Evolutionary conservation across 192 early-diverging fungal species (phyloP), one percentile per base, ranked within the genome.

Genomic region (Nowakowskiella sp.): DNA sequence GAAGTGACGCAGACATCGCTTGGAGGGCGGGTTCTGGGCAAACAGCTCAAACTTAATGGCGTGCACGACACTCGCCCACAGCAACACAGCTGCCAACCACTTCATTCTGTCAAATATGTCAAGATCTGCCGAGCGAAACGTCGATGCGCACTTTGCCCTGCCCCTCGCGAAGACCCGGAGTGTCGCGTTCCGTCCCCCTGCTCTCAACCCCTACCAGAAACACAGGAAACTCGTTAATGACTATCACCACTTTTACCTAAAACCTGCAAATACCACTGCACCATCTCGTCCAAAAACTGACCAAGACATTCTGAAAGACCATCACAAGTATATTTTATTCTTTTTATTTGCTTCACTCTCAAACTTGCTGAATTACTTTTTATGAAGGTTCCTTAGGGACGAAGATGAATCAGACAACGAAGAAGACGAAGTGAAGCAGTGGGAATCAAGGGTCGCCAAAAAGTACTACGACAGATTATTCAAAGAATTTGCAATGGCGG

Each of bases 391-490:
- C 56, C 59, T 88, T 10, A 58, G 83, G 42, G 31, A 51, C 8
- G 75, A 77, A 6, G 51, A 59, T 7, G 49, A 80, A 0, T 75
- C 70, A 13, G 67, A 73, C n/a, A 31, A 60, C 1, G 49, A 80
- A 0, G 76, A 71, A 13, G 67, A 73, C n/a, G 31, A 60, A 1
- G 64, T 62, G 2, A 47, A 62, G 43, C 47, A 64, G 1, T 92
- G 88, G 88, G 88, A 88, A 47, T 57, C 82, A 44, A 62, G 88
- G 4, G 49, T 90, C 10, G 88, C 89, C 16, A 86, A 87, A 58
- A 85, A 87, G 50, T 90, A 92, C 56, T 88, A 92, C 53, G 84
- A 88, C 54, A 76, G 75, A 58, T 77, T 92, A 1, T 92, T 88
- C 61, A 90, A 89, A 44, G 89, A 92, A 53, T 92, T 86, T 58